Evolutionary conservation across 1,284 basidiomycete species (phyloP), one percentile per base, ranked within the genome.

Genomic region (Phaffia rhodozyma): DNA sequence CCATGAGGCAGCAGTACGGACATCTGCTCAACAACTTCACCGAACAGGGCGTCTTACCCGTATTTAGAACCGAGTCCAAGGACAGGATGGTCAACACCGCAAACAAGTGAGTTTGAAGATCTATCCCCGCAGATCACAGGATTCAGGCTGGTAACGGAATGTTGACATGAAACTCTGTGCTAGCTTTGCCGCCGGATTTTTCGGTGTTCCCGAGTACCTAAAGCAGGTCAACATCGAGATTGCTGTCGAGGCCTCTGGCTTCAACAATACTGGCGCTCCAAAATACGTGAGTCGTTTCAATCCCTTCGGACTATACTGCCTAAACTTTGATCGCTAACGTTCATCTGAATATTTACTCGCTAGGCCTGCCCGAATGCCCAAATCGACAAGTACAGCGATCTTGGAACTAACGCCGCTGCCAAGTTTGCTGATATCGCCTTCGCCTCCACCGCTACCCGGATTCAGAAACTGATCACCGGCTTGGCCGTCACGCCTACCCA

Each of bases 51-150:
- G 82, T 80, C 5, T 77, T 89, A 53, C 87, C 90, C 5, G 86
- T 92, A 13, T 90, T 93, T 77, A 83, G 91, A 55, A 91, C 90
- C 0, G 88, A 88, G 74, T 89, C 87, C 3, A 86, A 90, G 82
- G 83, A 90, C 73, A 85, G 88, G 30, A 91, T 91, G 87, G 80
- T 87, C 30, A 79, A 85, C 32, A 90, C 88, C 6, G 87, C 87
- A 51, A 73, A 86, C 67, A 91, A 91, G 38, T 43, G 13, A 16
- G 38, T 43, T 60, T 18, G 34, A 25, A 13, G n/a, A 43, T 23
- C 16, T 2, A 43, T 11, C 16, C 13, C n/a, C n/a, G n/a, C n/a
- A n/a, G n/a, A n/a, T n/a, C n/a, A n/a, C n/a, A n/a, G n/a, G n/a
- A n/a, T n/a, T n/a, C n/a, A n/a, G n/a, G n/a, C n/a, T n/a, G n/a